Percentiles rank a stretch among this genome's conserved stretches.
Evolutionary conservation across 768 basidiomycete genomes (phyloP).

Genomic region (Boletus rubroflammeus): DNA sequence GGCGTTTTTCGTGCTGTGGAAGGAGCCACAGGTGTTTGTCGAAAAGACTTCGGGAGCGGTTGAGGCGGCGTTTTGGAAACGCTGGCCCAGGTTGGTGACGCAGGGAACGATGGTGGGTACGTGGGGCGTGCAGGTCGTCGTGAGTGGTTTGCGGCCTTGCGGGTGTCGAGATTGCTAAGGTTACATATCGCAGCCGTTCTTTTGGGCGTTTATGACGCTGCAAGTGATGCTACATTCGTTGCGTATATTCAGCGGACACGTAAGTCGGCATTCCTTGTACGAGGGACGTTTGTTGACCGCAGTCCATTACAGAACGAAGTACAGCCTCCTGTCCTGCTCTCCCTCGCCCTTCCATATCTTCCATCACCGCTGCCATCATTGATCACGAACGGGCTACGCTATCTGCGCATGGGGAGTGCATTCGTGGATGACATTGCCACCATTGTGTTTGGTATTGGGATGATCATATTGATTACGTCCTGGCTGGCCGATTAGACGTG

Average conservation of each 20-base stretch:
- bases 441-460: conserved; percentile 66
- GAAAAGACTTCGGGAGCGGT: conserved; percentile 34
- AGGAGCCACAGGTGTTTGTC: conserved; percentile 53
- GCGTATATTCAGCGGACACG: conserved; percentile 66
- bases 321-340: conserved; percentile 56
- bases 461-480: conserved; percentile 54
- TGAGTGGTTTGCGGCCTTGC: conserved; percentile 30
- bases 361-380: conserved; percentile 60
- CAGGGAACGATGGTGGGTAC: conserved; percentile 33
- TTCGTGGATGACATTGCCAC: conserved; percentile 72
- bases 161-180: conserved; percentile 1
- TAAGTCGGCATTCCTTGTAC: conserved; percentile 34
- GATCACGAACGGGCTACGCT: conserved; percentile 62
- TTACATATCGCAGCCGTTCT: conserved; percentile 55
- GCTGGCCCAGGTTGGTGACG: conserved; percentile 59
- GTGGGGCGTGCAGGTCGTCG: conserved; percentile 56
- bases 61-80: conserved; percentile 43
- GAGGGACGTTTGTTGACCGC: conserved; percentile 1
- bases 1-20: conserved; percentile 63
- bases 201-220: conserved; percentile 76
- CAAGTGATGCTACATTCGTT: conserved; percentile 69
- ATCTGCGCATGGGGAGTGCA: conserved; percentile 61
- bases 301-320: conserved; percentile 47
- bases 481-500: conserved; percentile 34
- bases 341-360: conserved; percentile 59